Percentiles rank a stretch among this genome's conserved stretches.
phyloP scores from a whole-genome alignment of 2,329 filamentous ascomycete genomes.

The Sordariomycetes sp. region DNA sequence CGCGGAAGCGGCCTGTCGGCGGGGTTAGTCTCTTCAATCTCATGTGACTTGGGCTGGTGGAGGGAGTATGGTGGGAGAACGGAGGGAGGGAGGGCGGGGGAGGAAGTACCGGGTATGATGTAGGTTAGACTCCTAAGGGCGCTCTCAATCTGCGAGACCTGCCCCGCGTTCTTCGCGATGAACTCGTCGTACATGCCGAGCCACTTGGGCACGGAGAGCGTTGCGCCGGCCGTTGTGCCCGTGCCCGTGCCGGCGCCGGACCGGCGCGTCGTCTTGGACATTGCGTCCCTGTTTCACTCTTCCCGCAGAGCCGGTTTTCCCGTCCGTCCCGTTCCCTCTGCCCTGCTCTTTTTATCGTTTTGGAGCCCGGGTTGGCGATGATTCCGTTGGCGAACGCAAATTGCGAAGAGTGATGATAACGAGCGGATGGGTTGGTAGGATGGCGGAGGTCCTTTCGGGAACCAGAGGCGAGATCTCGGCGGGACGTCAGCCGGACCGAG shows the following conservation, averaged over 20 bases:
- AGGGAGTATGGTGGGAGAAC: not conserved
- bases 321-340: too few relatives aligned
- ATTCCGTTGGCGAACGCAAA: not conserved
- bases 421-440: not conserved
- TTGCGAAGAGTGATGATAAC: not conserved
- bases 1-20: slow-evolving; percentile 61
- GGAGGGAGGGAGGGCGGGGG: not conserved
- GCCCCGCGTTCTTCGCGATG: slow-evolving; percentile 87
- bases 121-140: slow-evolving; percentile 88
- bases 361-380: not conserved
- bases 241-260: not conserved
- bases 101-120: slow-evolving; percentile 66
- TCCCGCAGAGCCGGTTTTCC: too few relatives aligned
- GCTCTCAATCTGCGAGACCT: slow-evolving; percentile 91
- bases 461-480: too few relatives aligned
- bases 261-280: not conserved
- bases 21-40: not conserved
- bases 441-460: too few relatives aligned
- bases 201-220: slow-evolving; percentile 51
- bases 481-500: not conserved
- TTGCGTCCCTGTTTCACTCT: too few relatives aligned
- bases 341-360: too few relatives aligned
- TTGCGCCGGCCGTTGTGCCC: not conserved
- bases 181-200: slow-evolving; percentile 73
- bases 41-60: too few relatives aligned